Base-by-base conservation (phyloP, 495 filamentous ascomycete genomes). In the Lindgomyces ingoldianus region DNA sequence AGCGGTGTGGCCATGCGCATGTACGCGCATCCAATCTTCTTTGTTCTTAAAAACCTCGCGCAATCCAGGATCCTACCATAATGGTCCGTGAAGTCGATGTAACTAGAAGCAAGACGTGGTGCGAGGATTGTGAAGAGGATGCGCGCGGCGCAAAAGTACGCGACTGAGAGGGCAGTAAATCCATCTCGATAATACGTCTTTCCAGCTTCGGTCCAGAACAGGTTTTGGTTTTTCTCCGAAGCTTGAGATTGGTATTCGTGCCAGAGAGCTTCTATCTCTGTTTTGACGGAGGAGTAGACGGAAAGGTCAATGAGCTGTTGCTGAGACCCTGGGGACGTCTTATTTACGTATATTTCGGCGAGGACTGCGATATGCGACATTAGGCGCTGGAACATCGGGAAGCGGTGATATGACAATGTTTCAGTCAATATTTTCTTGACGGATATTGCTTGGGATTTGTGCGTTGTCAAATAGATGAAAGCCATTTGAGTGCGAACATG, bases 1-100 rank as follows among this genome's bases (percentile, higher is more conserved):
- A 65, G 49, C 19, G 62, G 62, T 12, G 55, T 65, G 8, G 55
- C 55, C 55, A 65, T 59, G 33, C 62, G 62, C 55, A 65, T 65
- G 26, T 60, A 65, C 39, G 62, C 62, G 41, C 62, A 65, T 3
- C 62, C 62, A 24, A 65, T 59, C 9, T 30, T 59, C 2, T 29
- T n/a, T 6, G 56, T 41, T 4, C n/a, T 12, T 14, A 65, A 22
- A 41, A 36, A 65, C 41, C 18, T 9, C n/a, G 62, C 55, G 30
- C 44, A 41, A 8, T 52, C 30, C 12, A 65, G 25, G 11, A 65
- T 48, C 0, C 24, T 45, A 1, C 2, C 47, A 24, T 33, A 49
- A 36, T 60, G 22, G 39, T 65, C 62, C 8, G 48, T 60, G 16
- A 53, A 29, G 19, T 60, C 62, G 0, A 42, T 41, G 30, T 60